These are phyloP conservation scores for Metarhizium brunneum DNA, from an alignment of 2,329 filamentous ascomycete genomes.

Conservation along the genomic window DNA sequence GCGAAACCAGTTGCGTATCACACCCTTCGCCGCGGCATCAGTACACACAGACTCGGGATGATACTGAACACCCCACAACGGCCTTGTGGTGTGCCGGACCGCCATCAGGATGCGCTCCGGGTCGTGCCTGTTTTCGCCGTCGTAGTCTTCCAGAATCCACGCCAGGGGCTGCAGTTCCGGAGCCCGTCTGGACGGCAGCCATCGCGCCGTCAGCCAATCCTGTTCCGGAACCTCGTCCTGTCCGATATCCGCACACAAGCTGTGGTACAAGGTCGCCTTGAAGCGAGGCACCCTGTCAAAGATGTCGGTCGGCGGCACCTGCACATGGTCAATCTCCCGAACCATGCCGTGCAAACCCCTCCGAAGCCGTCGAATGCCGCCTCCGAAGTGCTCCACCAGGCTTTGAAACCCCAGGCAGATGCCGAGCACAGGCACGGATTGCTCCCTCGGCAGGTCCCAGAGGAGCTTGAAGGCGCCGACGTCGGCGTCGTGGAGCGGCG, in stretches of 20 bases:
- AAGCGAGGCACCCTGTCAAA: constrained; percentile 54
- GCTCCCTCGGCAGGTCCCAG: constrained; percentile 54
- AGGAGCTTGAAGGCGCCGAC: constrained; percentile 73
- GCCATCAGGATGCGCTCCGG: constrained; percentile 63
- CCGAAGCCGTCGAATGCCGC: constrained; percentile 53
- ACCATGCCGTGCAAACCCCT: constrained; percentile 78
- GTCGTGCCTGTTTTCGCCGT: constrained; percentile 19
- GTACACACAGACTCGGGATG: constrained; percentile 88
- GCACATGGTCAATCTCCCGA: constrained; percentile 51
- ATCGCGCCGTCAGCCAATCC: constrained; percentile 29
- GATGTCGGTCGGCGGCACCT: constrained; percentile 40
- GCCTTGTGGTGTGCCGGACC: constrained; percentile 55
- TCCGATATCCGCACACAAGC: constrained; percentile 45
- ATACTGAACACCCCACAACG: constrained; percentile 84
- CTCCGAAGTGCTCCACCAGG: constrained; percentile 59
- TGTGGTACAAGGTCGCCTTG: constrained; percentile 70
- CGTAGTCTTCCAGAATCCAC: constrained; percentile 45
- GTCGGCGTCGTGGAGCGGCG: constrained; percentile 62
- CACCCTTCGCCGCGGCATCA: constrained; percentile 50
- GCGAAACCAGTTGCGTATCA: constrained; percentile 70
- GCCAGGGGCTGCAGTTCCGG: constrained; percentile 48
- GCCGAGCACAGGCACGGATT: constrained; percentile 68
- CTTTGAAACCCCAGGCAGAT: constrained; percentile 89
- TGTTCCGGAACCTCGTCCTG: constrained; percentile 29
- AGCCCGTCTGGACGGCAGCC: constrained; percentile 25